A percentile compares a stretch with the other conserved stretches of the same genome.
phyloP scores from a whole-genome alignment of 2,329 filamentous ascomycete genomes.

The Fusarium concolor region DNA sequence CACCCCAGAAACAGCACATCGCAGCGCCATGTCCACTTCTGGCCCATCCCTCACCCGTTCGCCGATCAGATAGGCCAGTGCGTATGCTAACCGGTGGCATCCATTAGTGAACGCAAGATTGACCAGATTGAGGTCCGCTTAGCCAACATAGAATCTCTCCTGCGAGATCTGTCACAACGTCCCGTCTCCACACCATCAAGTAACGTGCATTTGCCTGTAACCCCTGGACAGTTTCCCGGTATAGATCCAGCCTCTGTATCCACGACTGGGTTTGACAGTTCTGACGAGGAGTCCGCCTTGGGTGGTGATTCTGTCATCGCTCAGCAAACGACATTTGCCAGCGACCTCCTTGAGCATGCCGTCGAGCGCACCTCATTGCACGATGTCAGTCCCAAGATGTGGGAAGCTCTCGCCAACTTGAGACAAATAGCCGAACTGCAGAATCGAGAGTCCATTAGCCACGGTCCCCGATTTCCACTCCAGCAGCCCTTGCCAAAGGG shows the following conservation, averaged over 20 bases:
- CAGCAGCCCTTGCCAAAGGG: slow-evolving; percentile 60
- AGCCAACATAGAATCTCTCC: slow-evolving; percentile 58
- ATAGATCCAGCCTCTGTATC: slow-evolving; percentile 45
- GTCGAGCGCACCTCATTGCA: slow-evolving; percentile 61
- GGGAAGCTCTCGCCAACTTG: slow-evolving; percentile 63
- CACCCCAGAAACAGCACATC: neutral
- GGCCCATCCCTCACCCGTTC: neutral
- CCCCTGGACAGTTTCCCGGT: slow-evolving; percentile 41
- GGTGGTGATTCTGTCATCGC: slow-evolving; percentile 62
- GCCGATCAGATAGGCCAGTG: neutral
- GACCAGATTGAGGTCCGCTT: slow-evolving; percentile 60
- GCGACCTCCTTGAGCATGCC: slow-evolving; percentile 65
- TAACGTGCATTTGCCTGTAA: slow-evolving; percentile 35
- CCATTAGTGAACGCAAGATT: slow-evolving; percentile 63
- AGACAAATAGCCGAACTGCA: slow-evolving; percentile 65
- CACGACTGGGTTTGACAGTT: slow-evolving; percentile 53
- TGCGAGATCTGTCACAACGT: slow-evolving; percentile 53
- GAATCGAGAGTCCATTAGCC: slow-evolving; percentile 54
- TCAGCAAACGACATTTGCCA: slow-evolving; percentile 65
- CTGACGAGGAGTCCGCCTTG: slow-evolving; percentile 56
- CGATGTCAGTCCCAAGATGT: slow-evolving; percentile 62
- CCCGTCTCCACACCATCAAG: slow-evolving; percentile 41
- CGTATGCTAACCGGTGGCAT: slow-evolving; percentile 15
- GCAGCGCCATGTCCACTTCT: neutral
- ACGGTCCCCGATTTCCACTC: slow-evolving; percentile 59